Base-by-base conservation (phyloP, 2,329 filamentous ascomycete genomes). In the Penicillium rolfsii region DNA sequence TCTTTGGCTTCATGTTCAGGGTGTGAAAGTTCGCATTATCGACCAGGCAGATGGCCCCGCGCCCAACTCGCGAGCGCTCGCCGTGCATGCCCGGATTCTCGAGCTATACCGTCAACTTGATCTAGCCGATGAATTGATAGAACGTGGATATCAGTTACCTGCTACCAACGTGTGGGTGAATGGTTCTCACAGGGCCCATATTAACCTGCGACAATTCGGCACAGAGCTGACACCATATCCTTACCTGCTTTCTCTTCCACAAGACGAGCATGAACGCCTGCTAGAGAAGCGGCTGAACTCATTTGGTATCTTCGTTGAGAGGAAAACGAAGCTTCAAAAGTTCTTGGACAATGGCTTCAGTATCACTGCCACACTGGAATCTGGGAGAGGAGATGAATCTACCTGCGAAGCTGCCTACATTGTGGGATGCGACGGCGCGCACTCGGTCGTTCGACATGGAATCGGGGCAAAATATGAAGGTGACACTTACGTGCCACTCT, bases 361-460 rank as follows among this genome's bases (percentile, higher is more conserved):
- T n/a, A 58, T 76, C 22, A 64, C 62, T 3, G 73, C 67, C 43
- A 67, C 70, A 6, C 62, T 67, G 9, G 33, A 71, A 11, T 59
- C 50, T 5, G 57, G 66, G 28, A 24, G 49, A 19, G 64, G 62
- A 0, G 69, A 61, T 19, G 68, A 75, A 35, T 60, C 67, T 33
- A 65, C 54, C 24, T 80, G 55, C 68, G 71, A 63, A 69, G 75
- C 62, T 66, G 71, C 56, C 9, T 86, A 82, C 56, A 77, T 79
- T 3, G 76, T 84, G 2, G 84, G 82, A 1, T 83, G 83, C 5
- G 84, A 86, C 43, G 84, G 84, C 1, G 80, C 82, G 0, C 79
- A 80, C 19, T 84, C 81, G 0, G 77, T 74, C 2, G 77, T 85
- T 2, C 80, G 84, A 19, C 77, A 75, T 55, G 63, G 67, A 0